Percentiles rank a stretch among this genome's conserved stretches.
Conservation (phyloP, 2,329 filamentous ascomycete genomes). For the Alternaria longipes region DNA sequence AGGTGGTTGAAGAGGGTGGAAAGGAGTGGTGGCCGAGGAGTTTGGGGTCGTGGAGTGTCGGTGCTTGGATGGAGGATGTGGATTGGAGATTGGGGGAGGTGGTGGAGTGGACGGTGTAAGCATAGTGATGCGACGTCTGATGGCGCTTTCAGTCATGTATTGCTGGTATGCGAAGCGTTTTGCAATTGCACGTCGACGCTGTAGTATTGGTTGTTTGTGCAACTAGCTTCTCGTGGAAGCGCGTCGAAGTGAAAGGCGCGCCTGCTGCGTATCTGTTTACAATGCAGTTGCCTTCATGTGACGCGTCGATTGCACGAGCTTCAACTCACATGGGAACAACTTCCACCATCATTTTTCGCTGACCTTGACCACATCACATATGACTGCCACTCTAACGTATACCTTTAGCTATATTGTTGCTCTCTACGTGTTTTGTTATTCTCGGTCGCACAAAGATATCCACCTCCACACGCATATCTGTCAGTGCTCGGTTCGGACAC, state of each 20-base stretch:
- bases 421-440: background rate
- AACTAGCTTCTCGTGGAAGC: background rate
- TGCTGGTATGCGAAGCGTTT: background rate
- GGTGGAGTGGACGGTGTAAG: slow-evolving; percentile 41
- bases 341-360: background rate
- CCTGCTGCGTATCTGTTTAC: background rate
- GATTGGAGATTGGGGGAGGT: slow-evolving; percentile 33
- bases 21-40: slow-evolving; percentile 33
- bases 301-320: background rate
- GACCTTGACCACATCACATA: background rate
- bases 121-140: background rate
- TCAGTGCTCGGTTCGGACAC: background rate
- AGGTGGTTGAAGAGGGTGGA: slow-evolving; percentile 14
- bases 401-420: background rate
- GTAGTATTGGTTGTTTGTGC: too few relatives aligned
- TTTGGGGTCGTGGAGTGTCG: slow-evolving; percentile 35
- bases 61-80: slow-evolving; percentile 43
- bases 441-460: background rate
- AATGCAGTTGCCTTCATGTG: background rate
- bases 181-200: background rate
- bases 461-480: background rate
- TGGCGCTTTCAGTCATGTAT: background rate
- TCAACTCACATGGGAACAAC: background rate
- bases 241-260: background rate
- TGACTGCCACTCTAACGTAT: background rate